Evolutionary conservation across 2,329 filamentous ascomycete species (phyloP), one percentile per base, ranked within the genome.

Genomic region (Myriosclerotinia curreyana): DNA sequence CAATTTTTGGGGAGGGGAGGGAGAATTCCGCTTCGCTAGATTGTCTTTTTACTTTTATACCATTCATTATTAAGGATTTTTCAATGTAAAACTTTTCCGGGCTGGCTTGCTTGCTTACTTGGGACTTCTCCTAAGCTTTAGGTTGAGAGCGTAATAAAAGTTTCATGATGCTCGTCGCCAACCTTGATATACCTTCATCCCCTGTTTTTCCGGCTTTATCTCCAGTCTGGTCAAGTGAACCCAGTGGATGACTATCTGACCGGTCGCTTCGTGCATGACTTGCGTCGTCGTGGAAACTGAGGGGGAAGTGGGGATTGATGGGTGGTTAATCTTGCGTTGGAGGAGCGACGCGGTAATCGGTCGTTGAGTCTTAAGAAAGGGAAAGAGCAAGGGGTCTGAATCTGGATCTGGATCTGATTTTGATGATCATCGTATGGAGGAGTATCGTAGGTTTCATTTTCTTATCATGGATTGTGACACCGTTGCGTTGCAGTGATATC

Each of bases 301-400:
- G 40, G 54, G 42, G 55, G 12, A 12, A 28, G 40, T 48, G 42
- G 44, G 25, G 28, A 40, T 36, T 28, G n/a, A 36, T 55, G n/a
- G 52, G 36, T 25, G 25, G 12, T 54, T 46, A 59, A 59, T 59
- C 31, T 59, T 59, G 55, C 42, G 55, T 59, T 59, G 55, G 42
- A 9, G 55, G 55, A 59, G 36, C 55, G 48, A 59, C 55, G 42
- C 28, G 44, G 12, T 11, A 8, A 12, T 28, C 11, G 42, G n/a
- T 46, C 42, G 4, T n/a, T n/a, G 42, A 8, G n/a, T 8, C 20
- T n/a, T 46, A 20, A 48, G 40, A 42, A 42, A 42, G 9, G 40
- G 40, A 20, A 42, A 17, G 15, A 3, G 15, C 17, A 44, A 20
- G 42, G 42, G 42, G 17, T 44, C 42, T 20, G 40, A 44, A 44